Evolutionary conservation across 2,329 filamentous ascomycete genomes (phyloP).

Genomic region (Colletotrichum simmondsii): DNA sequence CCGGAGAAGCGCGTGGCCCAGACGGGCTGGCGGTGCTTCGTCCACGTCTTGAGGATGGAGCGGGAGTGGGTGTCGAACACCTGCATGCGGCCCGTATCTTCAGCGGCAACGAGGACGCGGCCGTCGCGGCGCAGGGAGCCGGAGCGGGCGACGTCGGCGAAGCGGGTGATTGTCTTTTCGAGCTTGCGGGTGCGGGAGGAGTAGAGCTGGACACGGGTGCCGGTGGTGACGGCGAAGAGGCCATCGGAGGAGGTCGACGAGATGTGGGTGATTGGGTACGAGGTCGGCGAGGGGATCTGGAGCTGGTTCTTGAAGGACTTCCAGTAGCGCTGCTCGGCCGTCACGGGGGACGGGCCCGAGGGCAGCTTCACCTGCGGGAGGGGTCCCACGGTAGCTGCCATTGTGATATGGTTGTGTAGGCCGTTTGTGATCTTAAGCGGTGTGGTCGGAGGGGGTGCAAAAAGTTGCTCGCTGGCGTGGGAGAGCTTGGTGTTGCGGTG

Average conservation of each 20-base stretch:
- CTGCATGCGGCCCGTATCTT: slow-evolving; percentile 91
- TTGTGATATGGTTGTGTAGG: slow-evolving; percentile 50
- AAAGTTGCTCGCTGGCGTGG: not conserved
- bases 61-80: slow-evolving; percentile 91
- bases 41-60: slow-evolving; percentile 95
- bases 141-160: slow-evolving; percentile 89
- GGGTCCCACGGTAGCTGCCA: slow-evolving; percentile 88
- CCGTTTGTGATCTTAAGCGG: not conserved
- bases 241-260: slow-evolving; percentile 73
- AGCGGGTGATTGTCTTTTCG: slow-evolving; percentile 92
- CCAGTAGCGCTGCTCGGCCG: slow-evolving; percentile 97
- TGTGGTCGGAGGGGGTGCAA: not conserved
- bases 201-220: slow-evolving; percentile 92
- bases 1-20: slow-evolving; percentile 95
- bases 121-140: slow-evolving; percentile 91
- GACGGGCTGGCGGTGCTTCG: slow-evolving; percentile 91
- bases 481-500: not conserved
- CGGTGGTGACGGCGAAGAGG: slow-evolving; percentile 93
- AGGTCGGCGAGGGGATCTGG: slow-evolving; percentile 89
- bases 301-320: slow-evolving; percentile 92
- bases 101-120: slow-evolving; percentile 88
- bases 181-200: slow-evolving; percentile 92
- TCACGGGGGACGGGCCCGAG: slow-evolving; percentile 82
- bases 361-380: slow-evolving; percentile 85
- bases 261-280: slow-evolving; percentile 91